phyloP scores from a whole-genome alignment of 768 basidiomycete species.

The Hygrophorus russula region DNA sequence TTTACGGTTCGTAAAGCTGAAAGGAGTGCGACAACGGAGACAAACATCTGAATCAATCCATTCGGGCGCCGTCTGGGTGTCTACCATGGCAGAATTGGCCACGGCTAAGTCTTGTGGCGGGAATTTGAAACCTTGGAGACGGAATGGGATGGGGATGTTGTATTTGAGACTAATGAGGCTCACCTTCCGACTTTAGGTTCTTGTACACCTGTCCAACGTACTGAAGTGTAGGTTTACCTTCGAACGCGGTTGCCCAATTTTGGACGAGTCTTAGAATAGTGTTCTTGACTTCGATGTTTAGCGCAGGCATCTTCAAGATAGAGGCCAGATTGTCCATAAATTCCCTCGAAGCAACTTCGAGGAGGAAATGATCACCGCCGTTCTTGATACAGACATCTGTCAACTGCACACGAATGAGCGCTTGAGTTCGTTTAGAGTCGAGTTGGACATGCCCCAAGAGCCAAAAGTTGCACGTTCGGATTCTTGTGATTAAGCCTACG shows the following conservation, averaged over 20 bases:
- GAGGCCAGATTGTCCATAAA: constrained; percentile 92
- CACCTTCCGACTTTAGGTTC: constrained; percentile 65
- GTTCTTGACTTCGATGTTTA: constrained; percentile 77
- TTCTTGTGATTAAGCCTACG: constrained; percentile 87
- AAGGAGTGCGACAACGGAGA: constrained; percentile 81
- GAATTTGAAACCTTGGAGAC: constrained; percentile 58
- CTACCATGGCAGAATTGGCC: constrained; percentile 76
- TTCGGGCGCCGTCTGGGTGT: constrained; percentile 85
- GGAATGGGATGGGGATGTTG: not conserved
- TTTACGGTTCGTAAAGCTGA: constrained; percentile 92
- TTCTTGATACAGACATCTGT: constrained; percentile 95
- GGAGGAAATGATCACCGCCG: constrained; percentile 84
- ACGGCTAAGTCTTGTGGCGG: constrained; percentile 67
- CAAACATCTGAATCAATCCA: constrained; percentile 98
- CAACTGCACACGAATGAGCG: constrained; percentile 34
- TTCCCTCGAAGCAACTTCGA: constrained; percentile 77
- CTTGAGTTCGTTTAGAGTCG: not conserved
- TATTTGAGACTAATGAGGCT: constrained; percentile 9
- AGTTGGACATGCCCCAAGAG: constrained; percentile 57
- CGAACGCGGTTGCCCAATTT: constrained; percentile 88
- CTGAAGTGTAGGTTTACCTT: constrained; percentile 59
- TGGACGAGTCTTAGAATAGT: constrained; percentile 74
- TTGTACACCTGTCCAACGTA: constrained; percentile 80
- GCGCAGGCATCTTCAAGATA: constrained; percentile 63
- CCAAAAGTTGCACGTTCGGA: constrained; percentile 85